phyloP scores from a whole-genome alignment of 1,139 yeast genomes.

The Pichia sp. region DNA sequence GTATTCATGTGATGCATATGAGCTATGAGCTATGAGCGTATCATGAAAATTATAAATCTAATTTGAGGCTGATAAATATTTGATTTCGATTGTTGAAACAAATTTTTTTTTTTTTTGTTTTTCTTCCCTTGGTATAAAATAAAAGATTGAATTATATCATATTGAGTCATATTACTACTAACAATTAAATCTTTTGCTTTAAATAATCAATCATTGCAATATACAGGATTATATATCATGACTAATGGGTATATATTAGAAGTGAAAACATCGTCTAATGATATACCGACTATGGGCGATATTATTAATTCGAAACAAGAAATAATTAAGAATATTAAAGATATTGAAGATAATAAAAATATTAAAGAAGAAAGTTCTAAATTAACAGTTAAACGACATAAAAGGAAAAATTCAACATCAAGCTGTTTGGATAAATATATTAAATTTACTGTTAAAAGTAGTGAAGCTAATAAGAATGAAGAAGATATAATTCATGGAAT shows the following conservation, averaged over 20 bases:
- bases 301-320: neutral
- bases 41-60: too few relatives aligned
- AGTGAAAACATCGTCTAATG: constrained; percentile 2
- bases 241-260: constrained; percentile 6
- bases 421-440: constrained; percentile 15
- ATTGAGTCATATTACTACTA: too few relatives aligned
- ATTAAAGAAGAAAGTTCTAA: neutral
- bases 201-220: too few relatives aligned
- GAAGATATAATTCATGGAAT: neutral
- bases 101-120: too few relatives aligned
- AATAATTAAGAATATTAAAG: neutral
- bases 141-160: too few relatives aligned
- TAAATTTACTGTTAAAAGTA: constrained; percentile 20
- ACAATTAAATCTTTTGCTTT: too few relatives aligned
- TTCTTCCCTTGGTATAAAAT: too few relatives aligned
- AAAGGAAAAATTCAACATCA: neutral
- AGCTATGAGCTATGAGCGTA: too few relatives aligned
- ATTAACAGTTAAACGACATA: neutral
- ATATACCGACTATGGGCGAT: neutral
- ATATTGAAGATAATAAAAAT: neutral
- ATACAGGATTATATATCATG: neutral
- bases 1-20: too few relatives aligned
- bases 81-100: too few relatives aligned
- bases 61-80: too few relatives aligned
- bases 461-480: neutral